Percentiles rank a stretch among this genome's conserved stretches.
These are phyloP conservation scores for Colletotrichum brevisporum DNA, from an alignment of 2,329 filamentous ascomycete species.

Conservation along the genomic window DNA sequence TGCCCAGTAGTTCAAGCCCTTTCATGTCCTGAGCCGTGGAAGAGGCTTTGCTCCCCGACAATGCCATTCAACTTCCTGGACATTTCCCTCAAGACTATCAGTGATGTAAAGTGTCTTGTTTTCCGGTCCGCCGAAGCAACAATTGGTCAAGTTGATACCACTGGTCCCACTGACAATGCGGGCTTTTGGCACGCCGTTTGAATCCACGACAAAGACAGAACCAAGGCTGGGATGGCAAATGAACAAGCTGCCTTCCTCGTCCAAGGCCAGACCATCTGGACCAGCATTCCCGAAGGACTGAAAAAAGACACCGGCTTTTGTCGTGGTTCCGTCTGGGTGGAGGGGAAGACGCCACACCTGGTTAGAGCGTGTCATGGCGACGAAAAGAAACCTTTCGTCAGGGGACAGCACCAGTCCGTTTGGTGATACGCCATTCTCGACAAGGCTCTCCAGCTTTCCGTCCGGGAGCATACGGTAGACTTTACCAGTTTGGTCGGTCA, in stretches of 20 bases:
- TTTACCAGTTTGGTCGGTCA: slow-evolving; percentile 57
- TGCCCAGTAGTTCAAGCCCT: background rate
- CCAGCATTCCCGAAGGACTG: slow-evolving; percentile 57
- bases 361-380: slow-evolving; percentile 57
- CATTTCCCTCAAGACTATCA: slow-evolving; percentile 55
- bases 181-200: slow-evolving; percentile 53
- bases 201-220: slow-evolving; percentile 54
- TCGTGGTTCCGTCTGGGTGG: slow-evolving; percentile 54
- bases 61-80: slow-evolving; percentile 52
- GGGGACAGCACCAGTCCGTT: slow-evolving; percentile 55
- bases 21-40: background rate
- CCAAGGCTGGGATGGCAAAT: slow-evolving; percentile 54
- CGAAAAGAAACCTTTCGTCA: slow-evolving; percentile 56
- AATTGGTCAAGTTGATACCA: slow-evolving; percentile 56
- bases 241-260: slow-evolving; percentile 55
- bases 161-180: slow-evolving; percentile 49
- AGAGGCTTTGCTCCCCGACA: slow-evolving; percentile 44
- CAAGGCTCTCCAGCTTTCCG: slow-evolving; percentile 54
- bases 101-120: slow-evolving; percentile 56
- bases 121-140: slow-evolving; percentile 55
- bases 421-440: slow-evolving; percentile 55
- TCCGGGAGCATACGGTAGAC: slow-evolving; percentile 53
- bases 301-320: slow-evolving; percentile 56
- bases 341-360: slow-evolving; percentile 58
- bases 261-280: slow-evolving; percentile 55